A percentile compares a stretch with the other conserved stretches of the same genome.
These are phyloP conservation scores for Aspergillus eucalypticola DNA, from an alignment of 2,329 filamentous ascomycete genomes.

Conservation along the genomic window DNA sequence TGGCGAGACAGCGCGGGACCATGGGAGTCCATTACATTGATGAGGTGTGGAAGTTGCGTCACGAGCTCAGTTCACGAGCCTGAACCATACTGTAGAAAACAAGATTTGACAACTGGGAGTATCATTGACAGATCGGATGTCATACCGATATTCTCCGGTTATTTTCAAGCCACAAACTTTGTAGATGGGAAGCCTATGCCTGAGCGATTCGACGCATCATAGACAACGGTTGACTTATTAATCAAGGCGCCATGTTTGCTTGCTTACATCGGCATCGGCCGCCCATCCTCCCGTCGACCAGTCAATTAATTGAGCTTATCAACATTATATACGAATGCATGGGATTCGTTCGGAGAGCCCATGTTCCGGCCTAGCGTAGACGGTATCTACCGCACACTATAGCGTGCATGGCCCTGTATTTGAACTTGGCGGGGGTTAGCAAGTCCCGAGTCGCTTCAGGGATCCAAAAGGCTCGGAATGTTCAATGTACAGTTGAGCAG, in stretches of 20 bases:
- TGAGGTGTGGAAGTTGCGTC: no score
- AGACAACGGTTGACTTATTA: neutral
- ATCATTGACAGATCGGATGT: neutral
- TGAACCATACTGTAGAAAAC: neutral
- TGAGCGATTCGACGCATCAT: neutral
- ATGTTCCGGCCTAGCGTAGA: neutral
- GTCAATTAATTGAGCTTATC: neutral
- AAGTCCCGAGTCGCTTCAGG: neutral
- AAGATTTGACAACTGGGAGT: neutral
- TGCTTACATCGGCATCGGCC: neutral
- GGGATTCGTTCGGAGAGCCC: neutral
- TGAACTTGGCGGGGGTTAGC: neutral
- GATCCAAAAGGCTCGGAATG: neutral
- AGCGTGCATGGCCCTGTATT: neutral
- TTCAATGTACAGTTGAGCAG: neutral
- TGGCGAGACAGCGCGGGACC: no score
- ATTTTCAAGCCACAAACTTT: neutral
- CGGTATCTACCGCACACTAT: neutral
- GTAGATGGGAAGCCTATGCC: neutral
- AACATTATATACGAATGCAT: neutral
- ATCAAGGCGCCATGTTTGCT: neutral
- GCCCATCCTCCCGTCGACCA: neutral
- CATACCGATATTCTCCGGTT: neutral
- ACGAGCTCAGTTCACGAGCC: neutral
- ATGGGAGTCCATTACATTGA: no score